Base-by-base conservation (phyloP, 441 rosid genomes). In the Aleurites moluccanus region DNA sequence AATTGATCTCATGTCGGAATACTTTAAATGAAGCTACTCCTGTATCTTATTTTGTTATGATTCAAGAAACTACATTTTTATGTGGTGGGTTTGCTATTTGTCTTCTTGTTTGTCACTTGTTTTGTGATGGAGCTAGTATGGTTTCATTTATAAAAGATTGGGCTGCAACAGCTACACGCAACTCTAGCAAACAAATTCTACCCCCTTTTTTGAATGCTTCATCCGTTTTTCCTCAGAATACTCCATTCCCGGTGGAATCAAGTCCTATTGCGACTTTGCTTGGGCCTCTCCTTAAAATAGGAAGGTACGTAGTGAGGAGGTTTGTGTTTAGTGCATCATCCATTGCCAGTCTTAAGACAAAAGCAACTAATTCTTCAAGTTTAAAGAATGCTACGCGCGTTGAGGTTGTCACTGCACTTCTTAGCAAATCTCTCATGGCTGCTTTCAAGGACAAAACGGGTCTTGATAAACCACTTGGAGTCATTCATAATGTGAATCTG, bases 111-210 rank as follows among this genome's bases (percentile, higher is more conserved):
- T 67, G 79, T 6, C 86, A 84, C 64, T 69, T 70, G 57, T 38
- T 82, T 3, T 75, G 59, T 6, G 83, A 84, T 53, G 75, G 69
- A 66, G 61, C 62, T 0, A 40, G 82, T 1, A 38, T 50, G 20
- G 33, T 53, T 3, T 72, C 60, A 9, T 83, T 86, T 42, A 13
- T 76, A 18, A 57, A 76, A 2, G 63, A 23, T 0, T 78, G 84
- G 88, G 83, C 86, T 0, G 75, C 73, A 1, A 4, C 73, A 2
- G 3, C 64, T 81, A 2, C 33, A 67, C 53, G 69, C 64, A 3
- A 16, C 1, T 28, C 78, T 38, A 70, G 38, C 1, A 61, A 23
- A 7, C n/a, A 69, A 6, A 64, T 74, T 9, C 35, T 27, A 35
- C 53, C 7, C 1, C 85, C 77, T 0, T 60, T 35, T 27, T 81